A percentile compares a stretch with the other conserved stretches of the same genome.
Conservation (phyloP, 305 asterid species). For the Fraxinus platypoda region DNA sequence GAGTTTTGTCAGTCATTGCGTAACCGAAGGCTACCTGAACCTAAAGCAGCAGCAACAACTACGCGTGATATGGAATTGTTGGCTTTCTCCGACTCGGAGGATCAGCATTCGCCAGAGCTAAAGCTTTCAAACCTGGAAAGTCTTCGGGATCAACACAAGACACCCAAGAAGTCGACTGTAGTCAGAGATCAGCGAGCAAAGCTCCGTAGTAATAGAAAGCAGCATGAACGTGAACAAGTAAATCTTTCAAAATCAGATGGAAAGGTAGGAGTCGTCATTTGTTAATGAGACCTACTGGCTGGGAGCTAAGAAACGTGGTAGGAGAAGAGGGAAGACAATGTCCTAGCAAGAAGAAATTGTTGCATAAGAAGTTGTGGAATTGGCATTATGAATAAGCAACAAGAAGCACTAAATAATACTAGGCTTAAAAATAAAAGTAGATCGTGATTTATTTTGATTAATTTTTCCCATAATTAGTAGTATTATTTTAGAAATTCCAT, state of each 20-base stretch:
- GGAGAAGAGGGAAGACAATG: conserved; percentile 20
- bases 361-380: neutral
- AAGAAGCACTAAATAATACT: neutral
- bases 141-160: neutral
- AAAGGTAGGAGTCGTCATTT: neutral
- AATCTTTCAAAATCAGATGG: conserved; percentile 7
- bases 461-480: neutral
- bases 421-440: neutral
- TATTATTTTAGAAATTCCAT: neutral
- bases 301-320: conserved; percentile 8
- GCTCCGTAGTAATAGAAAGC: neutral
- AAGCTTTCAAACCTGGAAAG: neutral
- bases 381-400: neutral
- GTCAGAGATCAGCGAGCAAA: conserved; percentile 10
- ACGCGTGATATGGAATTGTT: neutral
- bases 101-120: conserved; percentile 3
- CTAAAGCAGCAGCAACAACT: neutral
- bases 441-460: neutral
- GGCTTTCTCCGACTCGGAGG: neutral
- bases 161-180: conserved; percentile 2
- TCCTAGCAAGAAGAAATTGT: neutral
- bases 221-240: neutral
- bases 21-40: conserved; percentile 19
- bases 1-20: conserved; percentile 20
- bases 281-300: neutral